Evolutionary conservation across 2,329 filamentous ascomycete genomes (phyloP).

Genomic region (Intubia oerlemansii): DNA sequence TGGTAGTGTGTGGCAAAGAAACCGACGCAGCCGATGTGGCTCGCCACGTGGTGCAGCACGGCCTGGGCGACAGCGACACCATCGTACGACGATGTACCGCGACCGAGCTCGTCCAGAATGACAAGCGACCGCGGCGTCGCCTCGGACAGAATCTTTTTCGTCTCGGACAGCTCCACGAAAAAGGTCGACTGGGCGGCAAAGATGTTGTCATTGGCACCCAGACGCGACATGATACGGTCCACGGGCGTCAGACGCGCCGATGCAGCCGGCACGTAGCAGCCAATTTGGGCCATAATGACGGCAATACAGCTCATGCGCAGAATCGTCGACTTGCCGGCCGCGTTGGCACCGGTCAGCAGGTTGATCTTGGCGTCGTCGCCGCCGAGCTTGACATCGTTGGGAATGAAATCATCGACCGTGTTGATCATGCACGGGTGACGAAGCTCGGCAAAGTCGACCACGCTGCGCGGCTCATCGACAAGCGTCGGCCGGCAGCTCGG

Average conservation of each 20-base stretch:
- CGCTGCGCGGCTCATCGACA: conserved; percentile 61
- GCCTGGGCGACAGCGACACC: conserved; percentile 92
- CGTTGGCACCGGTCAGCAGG: conserved; percentile 85
- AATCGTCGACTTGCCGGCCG: conserved; percentile 90
- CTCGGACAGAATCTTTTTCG: conserved; percentile 91
- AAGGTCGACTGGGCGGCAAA: conserved; percentile 96
- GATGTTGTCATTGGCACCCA: conserved; percentile 97
- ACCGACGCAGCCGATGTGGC: conserved; percentile 78
- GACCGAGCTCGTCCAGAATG: conserved; percentile 88
- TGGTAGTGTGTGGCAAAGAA: conserved; percentile 99
- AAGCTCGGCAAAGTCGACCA: conserved; percentile 80
- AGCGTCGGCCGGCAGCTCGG: conserved; percentile 82
- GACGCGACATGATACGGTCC: conserved; percentile 94
- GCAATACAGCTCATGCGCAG: conserved; percentile 93
- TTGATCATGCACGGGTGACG: conserved; percentile 89
- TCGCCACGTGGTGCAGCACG: conserved; percentile 87
- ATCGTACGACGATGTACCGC: conserved; percentile 88
- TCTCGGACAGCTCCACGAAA: conserved; percentile 93
- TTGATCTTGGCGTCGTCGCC: conserved; percentile 67
- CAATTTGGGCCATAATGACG: conserved; percentile 93
- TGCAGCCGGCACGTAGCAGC: conserved; percentile 71
- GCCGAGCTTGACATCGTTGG: conserved; percentile 78
- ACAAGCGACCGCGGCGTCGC: conserved; percentile 86
- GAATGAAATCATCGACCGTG: conserved; percentile 83
- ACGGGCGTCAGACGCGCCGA: conserved; percentile 73